Percentiles rank a stretch among this genome's conserved stretches.
phyloP scores from a whole-genome alignment of 139 green algal species.

The Nannochloris sp. region DNA sequence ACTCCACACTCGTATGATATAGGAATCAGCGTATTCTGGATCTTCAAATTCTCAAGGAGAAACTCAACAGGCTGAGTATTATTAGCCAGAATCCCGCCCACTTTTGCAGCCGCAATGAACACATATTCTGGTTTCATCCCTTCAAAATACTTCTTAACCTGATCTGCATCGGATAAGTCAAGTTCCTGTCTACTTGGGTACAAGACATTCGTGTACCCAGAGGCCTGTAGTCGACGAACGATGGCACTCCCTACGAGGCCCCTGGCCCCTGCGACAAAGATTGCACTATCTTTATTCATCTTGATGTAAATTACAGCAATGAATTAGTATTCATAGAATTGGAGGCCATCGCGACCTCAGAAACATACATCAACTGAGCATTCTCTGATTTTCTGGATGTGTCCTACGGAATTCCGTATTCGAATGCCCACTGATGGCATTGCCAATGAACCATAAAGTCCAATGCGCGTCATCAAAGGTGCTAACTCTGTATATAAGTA shows the following conservation, averaged over 20 bases:
- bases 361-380: too few species aligned
- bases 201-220: constrained; percentile 21
- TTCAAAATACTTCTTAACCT: constrained; percentile 28
- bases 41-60: constrained; percentile 36
- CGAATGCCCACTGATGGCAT: too few species aligned
- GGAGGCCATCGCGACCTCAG: too few species aligned
- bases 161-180: constrained; percentile 25
- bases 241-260: constrained; percentile 7
- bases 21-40: constrained; percentile 31
- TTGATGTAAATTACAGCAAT: too few species aligned
- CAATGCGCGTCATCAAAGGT: too few species aligned
- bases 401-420: too few species aligned
- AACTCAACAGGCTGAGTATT: constrained; percentile 32
- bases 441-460: too few species aligned
- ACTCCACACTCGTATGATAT: constrained; percentile 21
- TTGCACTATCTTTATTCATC: neutral
- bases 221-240: neutral
- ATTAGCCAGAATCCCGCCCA: constrained; percentile 39
- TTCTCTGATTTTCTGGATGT: too few species aligned
- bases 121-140: constrained; percentile 20
- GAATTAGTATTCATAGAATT: too few species aligned
- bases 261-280: neutral
- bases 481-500: too few species aligned
- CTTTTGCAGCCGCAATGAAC: constrained; percentile 32
- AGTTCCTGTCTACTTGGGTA: constrained; percentile 23